phyloP scores from a whole-genome alignment of 306 rosid species.

The Casuarina cunninghamiana region DNA sequence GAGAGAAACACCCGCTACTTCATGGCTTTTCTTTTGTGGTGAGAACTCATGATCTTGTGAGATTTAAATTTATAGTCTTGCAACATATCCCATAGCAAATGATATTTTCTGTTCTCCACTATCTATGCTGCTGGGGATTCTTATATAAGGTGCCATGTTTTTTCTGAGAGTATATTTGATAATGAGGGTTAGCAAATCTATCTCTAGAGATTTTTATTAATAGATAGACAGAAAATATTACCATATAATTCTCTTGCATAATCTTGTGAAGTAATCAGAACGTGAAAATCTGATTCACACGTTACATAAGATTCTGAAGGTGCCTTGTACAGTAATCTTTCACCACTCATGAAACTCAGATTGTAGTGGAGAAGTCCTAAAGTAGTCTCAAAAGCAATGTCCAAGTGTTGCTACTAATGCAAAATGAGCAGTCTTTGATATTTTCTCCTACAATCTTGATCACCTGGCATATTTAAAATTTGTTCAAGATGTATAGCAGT shows the following conservation, averaged over 20 bases:
- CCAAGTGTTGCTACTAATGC: not conserved
- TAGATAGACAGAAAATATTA: not conserved
- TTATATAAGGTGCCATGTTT: not conserved
- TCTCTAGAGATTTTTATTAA: not conserved
- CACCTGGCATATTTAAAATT: slow-evolving; percentile 16
- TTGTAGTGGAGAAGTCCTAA: not conserved
- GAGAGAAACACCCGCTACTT: slow-evolving; percentile 85
- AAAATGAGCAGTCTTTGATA: not conserved
- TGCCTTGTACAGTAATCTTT: no score
- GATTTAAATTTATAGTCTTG: slow-evolving; percentile 14
- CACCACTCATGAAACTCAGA: not conserved
- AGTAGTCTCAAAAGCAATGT: not conserved
- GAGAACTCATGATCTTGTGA: slow-evolving; percentile 42
- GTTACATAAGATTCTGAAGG: not conserved
- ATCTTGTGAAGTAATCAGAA: not conserved
- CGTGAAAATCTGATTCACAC: not conserved
- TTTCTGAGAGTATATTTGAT: not conserved
- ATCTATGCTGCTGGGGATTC: not conserved
- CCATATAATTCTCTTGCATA: not conserved
- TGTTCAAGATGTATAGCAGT: slow-evolving; percentile 13
- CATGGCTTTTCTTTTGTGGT: slow-evolving; percentile 94
- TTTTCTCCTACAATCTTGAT: not conserved
- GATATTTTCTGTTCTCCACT: slow-evolving; percentile 18
- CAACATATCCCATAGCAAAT: slow-evolving; percentile 7
- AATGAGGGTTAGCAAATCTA: not conserved